Conservation (phyloP, 768 basidiomycete genomes). For the Tulasnella calospora region DNA sequence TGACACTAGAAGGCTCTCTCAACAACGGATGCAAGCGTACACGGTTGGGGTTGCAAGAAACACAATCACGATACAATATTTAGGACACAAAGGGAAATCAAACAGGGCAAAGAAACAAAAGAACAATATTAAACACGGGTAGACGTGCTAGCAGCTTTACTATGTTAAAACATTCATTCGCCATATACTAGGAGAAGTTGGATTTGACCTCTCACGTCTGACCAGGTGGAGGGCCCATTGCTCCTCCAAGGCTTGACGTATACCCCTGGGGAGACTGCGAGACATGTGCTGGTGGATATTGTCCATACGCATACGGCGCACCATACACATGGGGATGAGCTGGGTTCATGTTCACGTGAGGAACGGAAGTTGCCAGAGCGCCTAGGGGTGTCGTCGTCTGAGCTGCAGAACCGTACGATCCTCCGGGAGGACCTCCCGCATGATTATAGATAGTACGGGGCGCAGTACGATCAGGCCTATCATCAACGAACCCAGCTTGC, state of each 20-base stretch:
- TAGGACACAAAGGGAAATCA: background rate
- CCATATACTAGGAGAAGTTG: background rate
- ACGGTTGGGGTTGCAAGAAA: background rate
- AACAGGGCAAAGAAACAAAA: background rate
- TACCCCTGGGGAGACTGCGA: background rate
- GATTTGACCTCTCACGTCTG: background rate
- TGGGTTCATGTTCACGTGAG: conserved; percentile 3
- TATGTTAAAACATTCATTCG: background rate
- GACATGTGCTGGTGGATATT: background rate
- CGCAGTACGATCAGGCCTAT: conserved; percentile 19
- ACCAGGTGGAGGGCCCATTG: background rate
- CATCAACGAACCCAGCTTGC: conserved; percentile 18
- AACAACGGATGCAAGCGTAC: background rate
- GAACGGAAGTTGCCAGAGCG: background rate
- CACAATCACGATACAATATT: background rate
- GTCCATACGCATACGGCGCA: background rate
- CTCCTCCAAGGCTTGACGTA: background rate
- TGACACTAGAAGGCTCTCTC: background rate
- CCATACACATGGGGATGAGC: background rate
- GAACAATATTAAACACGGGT: background rate
- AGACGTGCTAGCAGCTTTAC: background rate
- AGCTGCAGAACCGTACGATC: background rate
- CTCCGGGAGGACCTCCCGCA: background rate
- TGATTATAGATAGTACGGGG: conserved; percentile 25
- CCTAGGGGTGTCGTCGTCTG: background rate